Evolutionary conservation across 331 rosid species (phyloP).

Genomic region (Pyracantha coccinea): DNA sequence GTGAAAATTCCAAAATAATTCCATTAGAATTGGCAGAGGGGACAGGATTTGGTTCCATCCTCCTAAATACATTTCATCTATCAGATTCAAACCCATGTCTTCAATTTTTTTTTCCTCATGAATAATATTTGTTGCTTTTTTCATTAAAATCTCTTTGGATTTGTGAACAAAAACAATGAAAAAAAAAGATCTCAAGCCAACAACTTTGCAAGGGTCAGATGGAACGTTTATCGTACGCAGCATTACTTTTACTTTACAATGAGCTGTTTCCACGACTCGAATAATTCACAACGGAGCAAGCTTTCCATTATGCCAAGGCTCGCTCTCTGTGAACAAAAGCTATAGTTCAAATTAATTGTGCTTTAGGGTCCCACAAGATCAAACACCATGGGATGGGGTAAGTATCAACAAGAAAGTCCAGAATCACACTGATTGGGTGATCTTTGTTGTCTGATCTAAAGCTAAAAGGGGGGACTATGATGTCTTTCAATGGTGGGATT

Average conservation of each 20-base stretch:
- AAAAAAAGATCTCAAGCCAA: too few relatives aligned
- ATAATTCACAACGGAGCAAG: too few relatives aligned
- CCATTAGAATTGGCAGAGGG: conserved; percentile 22
- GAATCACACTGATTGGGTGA: conserved; percentile 22
- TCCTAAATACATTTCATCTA: conserved; percentile 10
- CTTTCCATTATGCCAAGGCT: accelerated
- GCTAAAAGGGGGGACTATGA: conserved; percentile 31
- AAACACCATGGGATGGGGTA: conserved; percentile 45
- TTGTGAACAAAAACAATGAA: conserved; percentile 3
- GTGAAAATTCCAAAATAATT: conserved; percentile 16
- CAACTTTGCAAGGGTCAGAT: too few relatives aligned
- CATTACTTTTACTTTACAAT: too few relatives aligned
- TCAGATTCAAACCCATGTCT: conserved; percentile 10
- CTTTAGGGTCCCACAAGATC: conserved; percentile 41
- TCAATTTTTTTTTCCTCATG: conserved; percentile 7
- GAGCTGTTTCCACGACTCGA: too few relatives aligned
- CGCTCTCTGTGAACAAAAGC: too few relatives aligned
- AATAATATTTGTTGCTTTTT: conserved; percentile 7
- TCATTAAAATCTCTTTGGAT: background rate
- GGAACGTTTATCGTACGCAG: too few relatives aligned
- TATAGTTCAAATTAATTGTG: background rate
- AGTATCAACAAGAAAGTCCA: conserved; percentile 23
- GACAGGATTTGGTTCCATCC: conserved; percentile 28
- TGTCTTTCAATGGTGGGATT: conserved; percentile 21
- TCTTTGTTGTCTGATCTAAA: conserved; percentile 51